Base-by-base conservation (phyloP, 139 green algal genomes). In the Picochlorum sp. region DNA sequence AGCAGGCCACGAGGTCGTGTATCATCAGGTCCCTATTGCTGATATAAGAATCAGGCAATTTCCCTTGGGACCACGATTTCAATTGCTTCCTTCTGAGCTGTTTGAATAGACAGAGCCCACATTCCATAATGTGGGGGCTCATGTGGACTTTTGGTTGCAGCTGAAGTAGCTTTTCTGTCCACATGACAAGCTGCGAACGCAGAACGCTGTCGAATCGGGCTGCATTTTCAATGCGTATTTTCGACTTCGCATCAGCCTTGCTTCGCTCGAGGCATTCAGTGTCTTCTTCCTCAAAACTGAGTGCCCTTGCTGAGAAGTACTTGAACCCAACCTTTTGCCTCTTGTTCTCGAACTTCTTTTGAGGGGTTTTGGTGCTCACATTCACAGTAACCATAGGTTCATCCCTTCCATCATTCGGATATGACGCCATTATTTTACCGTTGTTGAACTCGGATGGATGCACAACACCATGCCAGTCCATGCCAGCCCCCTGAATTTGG, bases 91-190 rank as follows among this genome's bases (percentile, higher is more conserved):
- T 52, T 24, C 60, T 71, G 4, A 79, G 60, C 32, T 49, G 62
- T 28, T 61, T 72, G 72, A 78, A 78, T 3, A 79, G 50, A 59
- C 45, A 62, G 13, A 79, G 18, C 10, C 73, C 69, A 61, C 56
- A 69, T 34, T 78, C 69, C 5, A 62, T 21, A n/a, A 74, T 56
- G 56, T 79, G 69, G 4, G 58, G 28, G 4, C 47, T 59, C 49
- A 78, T 54, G 30, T 72, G 30, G 56, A 78, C 71, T 65, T 78
- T 78, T 20, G 71, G 71, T 41, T 78, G 71, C 46, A 78, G 71
- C 24, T 64, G 20, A 32, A 69, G 37, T 20, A 78, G 41, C 8
- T 62, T 54, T 21, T 61, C 45, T 2, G 38, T 50, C 71, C 71
- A 78, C 18, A 15, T 10, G 13, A 65, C 58, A 9, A 65, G 58